phyloP scores from a whole-genome alignment of 2,329 filamentous ascomycete genomes.

The Epichloe coenophiala region DNA sequence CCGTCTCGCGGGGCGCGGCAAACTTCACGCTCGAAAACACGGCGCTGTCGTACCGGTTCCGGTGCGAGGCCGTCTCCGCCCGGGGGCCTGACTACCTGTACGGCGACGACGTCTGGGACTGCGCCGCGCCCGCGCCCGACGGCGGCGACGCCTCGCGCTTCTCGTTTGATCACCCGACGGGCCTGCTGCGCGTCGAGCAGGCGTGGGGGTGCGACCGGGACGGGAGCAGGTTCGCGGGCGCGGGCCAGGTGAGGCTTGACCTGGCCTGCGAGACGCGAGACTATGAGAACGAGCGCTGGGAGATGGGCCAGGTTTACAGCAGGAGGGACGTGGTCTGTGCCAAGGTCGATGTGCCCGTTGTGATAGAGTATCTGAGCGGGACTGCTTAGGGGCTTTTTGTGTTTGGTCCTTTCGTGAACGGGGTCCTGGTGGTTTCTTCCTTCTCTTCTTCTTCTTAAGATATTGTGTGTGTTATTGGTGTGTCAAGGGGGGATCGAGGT shows the following conservation, averaged over 20 bases:
- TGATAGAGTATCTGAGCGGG: background rate
- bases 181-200: background rate
- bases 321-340: background rate
- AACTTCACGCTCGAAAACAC: slow-evolving; percentile 2
- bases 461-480: too few relatives aligned
- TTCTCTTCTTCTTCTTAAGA: too few relatives aligned
- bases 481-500: too few relatives aligned
- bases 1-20: background rate
- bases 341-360: background rate
- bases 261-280: background rate
- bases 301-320: background rate
- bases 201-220: background rate
- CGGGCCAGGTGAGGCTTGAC: background rate
- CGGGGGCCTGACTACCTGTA: background rate
- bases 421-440: too few relatives aligned
- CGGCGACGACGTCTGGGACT: background rate
- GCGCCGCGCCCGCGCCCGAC: background rate
- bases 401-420: too few relatives aligned
- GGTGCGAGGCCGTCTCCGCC: background rate
- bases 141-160: background rate
- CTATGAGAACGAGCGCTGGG: background rate
- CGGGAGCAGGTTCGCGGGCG: background rate
- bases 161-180: background rate
- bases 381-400: background rate
- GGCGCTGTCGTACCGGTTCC: background rate